phyloP scores from a whole-genome alignment of 2,329 filamentous ascomycete species.

The Pseudocercospora pini-densiflorae region DNA sequence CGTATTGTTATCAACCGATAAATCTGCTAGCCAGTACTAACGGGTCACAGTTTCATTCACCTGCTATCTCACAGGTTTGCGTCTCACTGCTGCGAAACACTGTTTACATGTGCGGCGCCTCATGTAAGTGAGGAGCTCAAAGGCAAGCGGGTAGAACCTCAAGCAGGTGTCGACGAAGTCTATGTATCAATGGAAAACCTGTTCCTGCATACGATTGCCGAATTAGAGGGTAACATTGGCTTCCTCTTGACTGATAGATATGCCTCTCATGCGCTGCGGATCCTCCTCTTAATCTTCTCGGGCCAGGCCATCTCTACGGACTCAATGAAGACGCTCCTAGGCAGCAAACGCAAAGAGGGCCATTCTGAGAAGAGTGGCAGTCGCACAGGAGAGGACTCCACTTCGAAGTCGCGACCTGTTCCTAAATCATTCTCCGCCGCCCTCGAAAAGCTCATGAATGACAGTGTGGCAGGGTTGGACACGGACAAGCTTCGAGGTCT shows the following conservation, averaged over 20 bases:
- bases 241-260: conserved; percentile 86
- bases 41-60: conserved; percentile 68
- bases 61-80: conserved; percentile 95
- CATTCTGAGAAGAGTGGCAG: conserved; percentile 66
- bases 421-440: conserved; percentile 79
- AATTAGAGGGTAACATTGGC: conserved; percentile 82
- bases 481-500: conserved; percentile 80
- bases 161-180: conserved; percentile 55
- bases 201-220: conserved; percentile 81
- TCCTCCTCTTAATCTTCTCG: conserved; percentile 82
- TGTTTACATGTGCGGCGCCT: conserved; percentile 83
- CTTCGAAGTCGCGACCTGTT: conserved; percentile 56
- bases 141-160: conserved; percentile 45
- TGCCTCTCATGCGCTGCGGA: conserved; percentile 87
- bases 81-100: conserved; percentile 93
- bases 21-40: background rate
- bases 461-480: conserved; percentile 76
- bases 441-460: conserved; percentile 78
- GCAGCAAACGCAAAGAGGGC: conserved; percentile 92
- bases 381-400: conserved; percentile 55
- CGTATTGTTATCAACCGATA: conserved; percentile 32
- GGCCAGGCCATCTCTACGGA: conserved; percentile 76
- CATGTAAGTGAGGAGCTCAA: conserved; percentile 74
- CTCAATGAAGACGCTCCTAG: conserved; percentile 73
- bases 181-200: conserved; percentile 77